Evolutionary conservation across 2,329 filamentous ascomycete species (phyloP).

Genomic region (Pezicula rhizophila): DNA sequence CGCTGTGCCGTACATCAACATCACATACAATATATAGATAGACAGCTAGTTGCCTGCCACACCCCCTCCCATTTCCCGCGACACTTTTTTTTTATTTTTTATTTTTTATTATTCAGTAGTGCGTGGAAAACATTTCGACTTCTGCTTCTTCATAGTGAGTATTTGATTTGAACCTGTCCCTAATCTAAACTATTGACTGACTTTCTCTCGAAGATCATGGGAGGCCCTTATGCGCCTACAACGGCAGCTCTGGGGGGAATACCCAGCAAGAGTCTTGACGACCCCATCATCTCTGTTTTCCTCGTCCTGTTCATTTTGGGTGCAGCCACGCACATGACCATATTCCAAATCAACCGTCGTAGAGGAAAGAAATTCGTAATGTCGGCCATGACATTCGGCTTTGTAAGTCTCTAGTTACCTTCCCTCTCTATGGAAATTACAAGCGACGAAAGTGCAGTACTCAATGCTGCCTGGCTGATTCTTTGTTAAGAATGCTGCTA

Average conservation of each 20-base stretch:
- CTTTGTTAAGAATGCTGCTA: not conserved
- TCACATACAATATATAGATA: too few species aligned
- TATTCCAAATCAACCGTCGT: constrained; percentile 46
- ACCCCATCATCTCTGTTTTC: constrained; percentile 59
- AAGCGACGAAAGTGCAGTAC: too few species aligned
- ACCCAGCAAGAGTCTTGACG: constrained; percentile 53
- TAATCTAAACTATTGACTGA: too few species aligned
- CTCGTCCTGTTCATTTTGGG: constrained; percentile 48
- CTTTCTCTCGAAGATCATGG: not conserved
- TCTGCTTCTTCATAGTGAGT: too few species aligned
- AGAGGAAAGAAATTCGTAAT: constrained; percentile 53
- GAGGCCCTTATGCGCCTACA: constrained; percentile 25
- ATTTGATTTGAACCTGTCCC: too few species aligned
- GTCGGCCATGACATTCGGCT: constrained; percentile 51
- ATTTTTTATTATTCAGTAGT: too few species aligned
- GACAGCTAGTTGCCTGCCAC: too few species aligned
- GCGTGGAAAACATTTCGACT: too few species aligned
- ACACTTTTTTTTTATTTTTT: too few species aligned
- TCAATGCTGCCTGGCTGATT: too few species aligned
- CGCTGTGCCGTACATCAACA: too few species aligned
- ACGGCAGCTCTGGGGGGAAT: constrained; percentile 48
- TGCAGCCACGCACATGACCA: constrained; percentile 52
- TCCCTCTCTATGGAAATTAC: constrained; percentile 9
- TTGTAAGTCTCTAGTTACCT: constrained; percentile 33
- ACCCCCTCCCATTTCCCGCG: too few species aligned